Conservation (phyloP, 805 yeast species). For the Millerago galiae region DNA sequence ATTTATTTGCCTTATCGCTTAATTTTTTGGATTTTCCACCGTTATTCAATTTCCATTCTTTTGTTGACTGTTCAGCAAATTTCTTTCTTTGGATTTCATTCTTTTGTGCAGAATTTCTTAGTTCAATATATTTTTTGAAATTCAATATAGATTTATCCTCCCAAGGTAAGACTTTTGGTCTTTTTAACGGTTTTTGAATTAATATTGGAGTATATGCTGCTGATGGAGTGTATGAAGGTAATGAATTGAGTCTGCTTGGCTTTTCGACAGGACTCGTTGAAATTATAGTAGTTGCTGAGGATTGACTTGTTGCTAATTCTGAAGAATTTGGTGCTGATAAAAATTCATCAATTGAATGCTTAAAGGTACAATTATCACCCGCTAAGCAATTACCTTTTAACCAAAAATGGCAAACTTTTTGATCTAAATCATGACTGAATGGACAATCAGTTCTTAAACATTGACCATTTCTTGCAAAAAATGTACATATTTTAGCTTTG, state of each 20-base stretch:
- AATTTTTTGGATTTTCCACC: constrained; percentile 21
- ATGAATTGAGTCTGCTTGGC: not conserved
- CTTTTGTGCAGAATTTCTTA: constrained; percentile 15
- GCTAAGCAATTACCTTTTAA: constrained; percentile 37
- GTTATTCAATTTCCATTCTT: constrained; percentile 21
- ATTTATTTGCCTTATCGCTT: constrained; percentile 22
- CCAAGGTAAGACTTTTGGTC: constrained; percentile 23
- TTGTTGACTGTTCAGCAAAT: constrained; percentile 22
- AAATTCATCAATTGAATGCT: constrained; percentile 25
- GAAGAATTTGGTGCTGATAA: not conserved
- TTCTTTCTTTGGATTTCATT: constrained; percentile 20
- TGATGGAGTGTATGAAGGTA: constrained; percentile 2
- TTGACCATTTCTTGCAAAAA: constrained; percentile 32
- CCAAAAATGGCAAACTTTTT: constrained; percentile 42
- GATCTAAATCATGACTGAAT: constrained; percentile 37
- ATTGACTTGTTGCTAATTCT: not conserved
- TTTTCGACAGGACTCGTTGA: constrained; percentile 1
- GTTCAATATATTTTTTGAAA: constrained; percentile 12
- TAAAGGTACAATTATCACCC: constrained; percentile 35
- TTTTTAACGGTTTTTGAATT: constrained; percentile 16
- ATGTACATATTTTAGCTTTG: constrained; percentile 30
- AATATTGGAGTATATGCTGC: constrained; percentile 6
- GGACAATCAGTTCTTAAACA: constrained; percentile 40
- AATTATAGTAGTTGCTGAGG: constrained; percentile 2
- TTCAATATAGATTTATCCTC: constrained; percentile 4